Percentiles rank a stretch among this genome's conserved stretches.
Conservation (phyloP, 1,139 yeast genomes). For the Taphrina confusa region DNA sequence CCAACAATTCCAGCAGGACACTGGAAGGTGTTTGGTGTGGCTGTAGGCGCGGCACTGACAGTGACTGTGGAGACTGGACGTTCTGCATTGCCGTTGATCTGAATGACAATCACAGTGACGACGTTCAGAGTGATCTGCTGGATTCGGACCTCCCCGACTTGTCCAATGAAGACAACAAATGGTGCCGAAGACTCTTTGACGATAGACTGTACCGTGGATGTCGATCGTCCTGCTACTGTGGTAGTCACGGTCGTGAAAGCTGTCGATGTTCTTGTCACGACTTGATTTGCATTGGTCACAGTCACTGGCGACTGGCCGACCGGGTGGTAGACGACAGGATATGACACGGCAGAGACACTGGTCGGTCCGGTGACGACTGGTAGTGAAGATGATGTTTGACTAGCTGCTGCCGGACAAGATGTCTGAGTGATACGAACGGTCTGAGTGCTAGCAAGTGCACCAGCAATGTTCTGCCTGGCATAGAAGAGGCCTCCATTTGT, state of each 20-base stretch:
- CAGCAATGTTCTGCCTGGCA: conserved; percentile 23
- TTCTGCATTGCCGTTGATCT: conserved; percentile 3
- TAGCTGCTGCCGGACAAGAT: conserved; percentile 15
- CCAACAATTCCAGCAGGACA: conserved; percentile 31
- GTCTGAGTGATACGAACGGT: conserved; percentile 3
- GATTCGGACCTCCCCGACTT: conserved; percentile 13
- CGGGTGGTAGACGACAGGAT: conserved; percentile 21
- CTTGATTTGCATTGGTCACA: conserved; percentile 16
- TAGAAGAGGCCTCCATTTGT: conserved; percentile 35
- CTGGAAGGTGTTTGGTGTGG: conserved; percentile 30
- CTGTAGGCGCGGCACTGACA: conserved; percentile 18
- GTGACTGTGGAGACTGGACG: conserved; percentile 10
- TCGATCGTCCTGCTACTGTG: conserved; percentile 7
- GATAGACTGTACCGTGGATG: conserved; percentile 12
- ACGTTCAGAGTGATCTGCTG: conserved; percentile 18
- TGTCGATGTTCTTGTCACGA: conserved; percentile 6
- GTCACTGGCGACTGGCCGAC: conserved; percentile 8
- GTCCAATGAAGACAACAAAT: conserved; percentile 21
- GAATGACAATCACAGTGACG: conserved; percentile 20
- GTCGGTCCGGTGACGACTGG: conserved; percentile 21
- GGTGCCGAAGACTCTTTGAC: conserved; percentile 22
- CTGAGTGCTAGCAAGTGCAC: conserved; percentile 7
- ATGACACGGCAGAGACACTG: conserved; percentile 5
- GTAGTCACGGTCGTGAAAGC: conserved; percentile 11
- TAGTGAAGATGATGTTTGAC: background rate